These are phyloP conservation scores for Colletotrichum musicola DNA, from an alignment of 2,329 filamentous ascomycete species.

Conservation along the genomic window DNA sequence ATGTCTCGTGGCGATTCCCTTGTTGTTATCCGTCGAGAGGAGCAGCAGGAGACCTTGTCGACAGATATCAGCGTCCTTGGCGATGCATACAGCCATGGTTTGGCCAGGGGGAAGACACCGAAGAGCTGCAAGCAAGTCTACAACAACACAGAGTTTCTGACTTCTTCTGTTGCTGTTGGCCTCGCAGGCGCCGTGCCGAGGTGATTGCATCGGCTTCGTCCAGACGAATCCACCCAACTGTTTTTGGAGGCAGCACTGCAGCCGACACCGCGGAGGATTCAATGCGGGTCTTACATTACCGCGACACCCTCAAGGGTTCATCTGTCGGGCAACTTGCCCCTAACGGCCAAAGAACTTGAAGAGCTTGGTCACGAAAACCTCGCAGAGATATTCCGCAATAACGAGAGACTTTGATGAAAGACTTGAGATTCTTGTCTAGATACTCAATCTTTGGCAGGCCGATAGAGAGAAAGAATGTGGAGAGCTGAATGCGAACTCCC, in stretches of 20 bases:
- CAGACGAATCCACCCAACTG: background rate
- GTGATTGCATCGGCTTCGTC: background rate
- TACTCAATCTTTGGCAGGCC: too few species aligned
- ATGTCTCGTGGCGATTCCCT: conserved; percentile 22
- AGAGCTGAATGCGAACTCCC: too few species aligned
- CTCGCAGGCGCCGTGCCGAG: conserved; percentile 37
- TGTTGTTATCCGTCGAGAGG: conserved; percentile 22
- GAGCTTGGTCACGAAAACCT: too few species aligned
- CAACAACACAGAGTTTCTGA: conserved; percentile 33
- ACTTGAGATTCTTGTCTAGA: too few species aligned
- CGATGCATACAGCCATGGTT: conserved; percentile 31
- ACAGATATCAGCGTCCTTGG: conserved; percentile 29
- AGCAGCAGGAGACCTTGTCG: background rate
- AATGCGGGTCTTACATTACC: too few species aligned
- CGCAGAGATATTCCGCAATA: too few species aligned
- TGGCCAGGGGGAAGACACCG: conserved; percentile 21
- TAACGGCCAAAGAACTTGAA: too few species aligned
- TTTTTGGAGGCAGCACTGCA: background rate
- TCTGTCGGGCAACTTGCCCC: too few species aligned
- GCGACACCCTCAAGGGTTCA: too few species aligned
- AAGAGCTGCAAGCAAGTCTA: conserved; percentile 21
- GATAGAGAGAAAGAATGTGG: too few species aligned
- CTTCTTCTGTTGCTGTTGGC: conserved; percentile 38
- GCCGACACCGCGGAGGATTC: too few species aligned
- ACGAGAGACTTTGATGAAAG: too few species aligned